phyloP scores from a whole-genome alignment of 495 filamentous ascomycete genomes.

The Pyronema omphalodes region DNA sequence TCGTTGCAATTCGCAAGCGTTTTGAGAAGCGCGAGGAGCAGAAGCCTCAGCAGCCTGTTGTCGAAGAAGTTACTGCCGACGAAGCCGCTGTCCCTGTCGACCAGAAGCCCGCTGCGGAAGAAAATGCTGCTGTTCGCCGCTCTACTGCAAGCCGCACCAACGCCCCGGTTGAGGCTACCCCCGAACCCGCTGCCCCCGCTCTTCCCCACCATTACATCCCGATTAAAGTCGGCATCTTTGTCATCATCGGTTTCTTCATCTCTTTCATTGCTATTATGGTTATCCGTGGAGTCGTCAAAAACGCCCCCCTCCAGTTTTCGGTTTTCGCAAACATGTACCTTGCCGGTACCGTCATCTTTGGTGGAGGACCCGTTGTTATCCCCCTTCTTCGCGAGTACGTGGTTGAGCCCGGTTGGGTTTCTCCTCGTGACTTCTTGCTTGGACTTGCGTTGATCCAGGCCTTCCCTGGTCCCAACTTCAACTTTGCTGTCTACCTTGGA shows the following conservation, averaged over 20 bases:
- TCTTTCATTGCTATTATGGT: conserved; percentile 46
- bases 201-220: conserved; percentile 11
- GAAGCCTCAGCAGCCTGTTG: conserved; percentile 6
- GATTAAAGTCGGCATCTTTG: conserved; percentile 13
- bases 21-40: background rate
- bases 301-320: conserved; percentile 33
- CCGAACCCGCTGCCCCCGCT: conserved; percentile 22
- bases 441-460: conserved; percentile 69
- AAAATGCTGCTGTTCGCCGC: background rate
- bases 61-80: conserved; percentile 4
- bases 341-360: conserved; percentile 78
- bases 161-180: conserved; percentile 26
- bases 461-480: conserved; percentile 77
- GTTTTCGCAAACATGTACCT: conserved; percentile 71
- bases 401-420: conserved; percentile 64
- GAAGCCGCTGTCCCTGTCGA: background rate
- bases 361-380: conserved; percentile 72
- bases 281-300: conserved; percentile 32
- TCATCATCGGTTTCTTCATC: conserved; percentile 34
- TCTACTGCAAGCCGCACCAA: background rate
- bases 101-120: background rate
- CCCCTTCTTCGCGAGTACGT: conserved; percentile 64
- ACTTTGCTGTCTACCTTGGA: conserved; percentile 67
- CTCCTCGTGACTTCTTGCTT: conserved; percentile 59
- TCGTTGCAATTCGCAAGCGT: background rate